Percentiles rank a stretch among this genome's conserved stretches.
Conservation (phyloP, 202 grass and related monocot genomes). For the Saccharum hybrid region DNA sequence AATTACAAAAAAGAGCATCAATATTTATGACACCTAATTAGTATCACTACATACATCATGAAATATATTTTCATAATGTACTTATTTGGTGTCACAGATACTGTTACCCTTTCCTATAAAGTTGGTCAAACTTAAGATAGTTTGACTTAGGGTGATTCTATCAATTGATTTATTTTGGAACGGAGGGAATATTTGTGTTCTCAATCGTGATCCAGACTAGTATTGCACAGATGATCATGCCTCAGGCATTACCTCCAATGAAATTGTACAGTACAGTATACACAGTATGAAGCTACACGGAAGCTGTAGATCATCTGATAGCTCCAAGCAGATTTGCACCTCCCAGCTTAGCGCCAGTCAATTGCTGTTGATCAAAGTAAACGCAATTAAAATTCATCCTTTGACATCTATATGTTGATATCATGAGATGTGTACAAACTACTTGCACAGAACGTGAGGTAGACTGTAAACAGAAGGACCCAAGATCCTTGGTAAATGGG, state of each 20-base stretch:
- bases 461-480: constrained; percentile 17
- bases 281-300: constrained; percentile 12
- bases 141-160: background rate
- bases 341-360: constrained; percentile 84
- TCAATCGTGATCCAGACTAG: background rate
- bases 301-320: constrained; percentile 58
- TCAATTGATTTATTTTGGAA: background rate
- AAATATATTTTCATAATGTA: background rate
- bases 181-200: background rate
- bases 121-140: background rate
- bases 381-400: constrained; percentile 21
- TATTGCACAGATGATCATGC: constrained; percentile 4
- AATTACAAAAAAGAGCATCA: background rate
- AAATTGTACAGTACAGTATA: constrained; percentile 37
- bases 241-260: background rate
- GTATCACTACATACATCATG: background rate
- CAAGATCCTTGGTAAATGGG: background rate
- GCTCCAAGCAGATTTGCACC: constrained; percentile 91
- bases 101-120: background rate
- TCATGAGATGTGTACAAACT: background rate
- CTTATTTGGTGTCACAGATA: background rate
- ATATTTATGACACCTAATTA: background rate
- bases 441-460: constrained; percentile 8
- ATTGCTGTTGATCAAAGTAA: constrained; percentile 58
- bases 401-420: background rate